phyloP scores from a whole-genome alignment of 768 basidiomycete genomes.

The Tricholoma saponaceum region DNA sequence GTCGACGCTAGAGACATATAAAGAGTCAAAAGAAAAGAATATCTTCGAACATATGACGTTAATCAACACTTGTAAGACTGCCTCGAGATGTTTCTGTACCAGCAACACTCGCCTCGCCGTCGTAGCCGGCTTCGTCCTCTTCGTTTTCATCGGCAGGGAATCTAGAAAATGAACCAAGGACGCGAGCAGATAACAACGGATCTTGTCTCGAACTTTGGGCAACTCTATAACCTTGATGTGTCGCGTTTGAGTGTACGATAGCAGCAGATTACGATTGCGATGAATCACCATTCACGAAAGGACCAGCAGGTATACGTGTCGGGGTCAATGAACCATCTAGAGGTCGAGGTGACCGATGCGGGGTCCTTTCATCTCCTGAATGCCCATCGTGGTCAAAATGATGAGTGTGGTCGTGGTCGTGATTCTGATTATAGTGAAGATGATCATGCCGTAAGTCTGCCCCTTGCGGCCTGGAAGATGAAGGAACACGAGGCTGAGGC shows the following conservation, averaged over 20 bases:
- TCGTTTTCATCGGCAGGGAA: neutral
- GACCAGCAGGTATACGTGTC: conserved; percentile 30
- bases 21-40: neutral
- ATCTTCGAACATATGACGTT: conserved; percentile 5
- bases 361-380: neutral
- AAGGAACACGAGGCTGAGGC: neutral
- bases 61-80: conserved; percentile 52
- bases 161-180: neutral
- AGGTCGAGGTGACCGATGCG: conserved; percentile 14
- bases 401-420: conserved; percentile 11
- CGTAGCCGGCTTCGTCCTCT: conserved; percentile 25
- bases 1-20: neutral
- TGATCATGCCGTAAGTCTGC: conserved; percentile 7
- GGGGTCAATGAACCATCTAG: conserved; percentile 26
- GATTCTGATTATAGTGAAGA: conserved; percentile 6
- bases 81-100: conserved; percentile 38
- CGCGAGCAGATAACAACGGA: neutral
- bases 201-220: neutral
- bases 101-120: conserved; percentile 35
- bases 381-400: neutral
- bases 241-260: conserved; percentile 7
- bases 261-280: conserved; percentile 25
- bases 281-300: conserved; percentile 47
- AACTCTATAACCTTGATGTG: conserved; percentile 8
- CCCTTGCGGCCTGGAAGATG: neutral